phyloP scores from a whole-genome alignment of 495 filamentous ascomycete species.

The Neurospora sp. region DNA sequence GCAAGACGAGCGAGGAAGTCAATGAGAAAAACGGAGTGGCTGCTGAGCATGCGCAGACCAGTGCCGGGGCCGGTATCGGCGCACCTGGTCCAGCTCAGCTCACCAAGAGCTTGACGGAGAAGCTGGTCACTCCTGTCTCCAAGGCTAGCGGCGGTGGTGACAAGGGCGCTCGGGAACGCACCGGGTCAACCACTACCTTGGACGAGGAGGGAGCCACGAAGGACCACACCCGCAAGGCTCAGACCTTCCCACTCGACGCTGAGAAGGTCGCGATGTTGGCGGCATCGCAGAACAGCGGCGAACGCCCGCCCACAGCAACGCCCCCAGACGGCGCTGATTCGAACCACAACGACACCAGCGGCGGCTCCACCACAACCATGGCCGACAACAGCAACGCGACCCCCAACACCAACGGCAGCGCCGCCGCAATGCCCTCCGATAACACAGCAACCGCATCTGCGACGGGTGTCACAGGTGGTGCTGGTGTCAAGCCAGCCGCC shows the following conservation, averaged over 20 bases:
- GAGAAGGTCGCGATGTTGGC: not conserved
- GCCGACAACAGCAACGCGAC: not conserved
- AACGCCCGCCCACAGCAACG: not conserved
- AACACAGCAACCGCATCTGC: not conserved
- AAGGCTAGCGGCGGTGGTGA: not conserved
- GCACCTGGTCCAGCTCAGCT: slow-evolving; percentile 17
- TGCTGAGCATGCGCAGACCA: slow-evolving; percentile 4
- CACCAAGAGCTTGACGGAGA: slow-evolving; percentile 9
- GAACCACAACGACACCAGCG: slow-evolving; percentile 5
- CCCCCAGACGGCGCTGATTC: not conserved
- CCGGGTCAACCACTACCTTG: not conserved
- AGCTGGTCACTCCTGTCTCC: slow-evolving; percentile 1
- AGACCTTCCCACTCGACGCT: not conserved
- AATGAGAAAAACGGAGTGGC: slow-evolving; percentile 15
- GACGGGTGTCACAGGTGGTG: not conserved
- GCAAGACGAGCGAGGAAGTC: slow-evolving; percentile 28
- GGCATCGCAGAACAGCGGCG: not conserved
- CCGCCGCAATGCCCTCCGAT: not conserved
- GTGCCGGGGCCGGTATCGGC: slow-evolving; percentile 20
- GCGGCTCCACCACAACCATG: slow-evolving; percentile 6
- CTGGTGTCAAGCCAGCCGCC: slow-evolving; percentile 10
- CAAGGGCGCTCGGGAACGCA: not conserved
- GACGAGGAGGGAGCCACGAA: slow-evolving; percentile 15
- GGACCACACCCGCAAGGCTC: not conserved
- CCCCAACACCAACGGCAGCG: slow-evolving; percentile 5